Percentiles rank a stretch among this genome's conserved stretches.
Evolutionary conservation across 2,329 filamentous ascomycete species (phyloP).

Genomic region (Diplodia sapinea): DNA sequence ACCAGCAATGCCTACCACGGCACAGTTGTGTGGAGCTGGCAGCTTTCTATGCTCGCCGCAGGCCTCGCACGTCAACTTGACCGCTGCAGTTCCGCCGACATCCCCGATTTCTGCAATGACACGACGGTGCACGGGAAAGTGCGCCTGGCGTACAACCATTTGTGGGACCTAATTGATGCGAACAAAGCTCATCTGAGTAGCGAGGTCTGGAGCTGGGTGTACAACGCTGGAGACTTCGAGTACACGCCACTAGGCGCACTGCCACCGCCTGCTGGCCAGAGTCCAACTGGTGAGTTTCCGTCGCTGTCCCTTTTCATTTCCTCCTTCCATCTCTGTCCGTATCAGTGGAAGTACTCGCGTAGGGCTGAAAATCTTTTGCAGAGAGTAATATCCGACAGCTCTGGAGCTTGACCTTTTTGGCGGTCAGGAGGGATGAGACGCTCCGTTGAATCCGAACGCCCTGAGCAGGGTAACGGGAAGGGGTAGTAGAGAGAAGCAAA

Average conservation of each 20-base stretch:
- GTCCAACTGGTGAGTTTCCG: conserved; percentile 33
- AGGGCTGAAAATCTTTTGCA: conserved; percentile 26
- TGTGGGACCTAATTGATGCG: conserved; percentile 66
- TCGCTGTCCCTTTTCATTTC: neutral
- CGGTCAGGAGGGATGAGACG: conserved; percentile 53
- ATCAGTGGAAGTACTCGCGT: neutral
- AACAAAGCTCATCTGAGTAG: conserved; percentile 60
- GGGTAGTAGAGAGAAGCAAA: neutral
- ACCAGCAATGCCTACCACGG: conserved; percentile 67
- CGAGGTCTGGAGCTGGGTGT: conserved; percentile 70
- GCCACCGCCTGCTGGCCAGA: conserved; percentile 52
- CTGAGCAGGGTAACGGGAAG: neutral
- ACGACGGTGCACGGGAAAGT: conserved; percentile 53
- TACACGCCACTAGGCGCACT: conserved; percentile 60
- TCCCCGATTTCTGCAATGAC: conserved; percentile 60
- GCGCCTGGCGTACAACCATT: conserved; percentile 59
- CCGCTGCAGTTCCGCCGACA: conserved; percentile 51
- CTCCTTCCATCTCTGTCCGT: neutral
- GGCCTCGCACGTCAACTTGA: conserved; percentile 64
- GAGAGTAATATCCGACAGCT: conserved; percentile 63
- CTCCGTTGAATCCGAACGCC: conserved; percentile 3
- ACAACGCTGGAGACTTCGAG: conserved; percentile 54
- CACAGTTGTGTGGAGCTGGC: conserved; percentile 70
- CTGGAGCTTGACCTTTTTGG: conserved; percentile 65
- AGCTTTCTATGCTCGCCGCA: conserved; percentile 67